Evolutionary conservation across 768 basidiomycete species (phyloP).

Genomic region (Leccinum boreale): DNA sequence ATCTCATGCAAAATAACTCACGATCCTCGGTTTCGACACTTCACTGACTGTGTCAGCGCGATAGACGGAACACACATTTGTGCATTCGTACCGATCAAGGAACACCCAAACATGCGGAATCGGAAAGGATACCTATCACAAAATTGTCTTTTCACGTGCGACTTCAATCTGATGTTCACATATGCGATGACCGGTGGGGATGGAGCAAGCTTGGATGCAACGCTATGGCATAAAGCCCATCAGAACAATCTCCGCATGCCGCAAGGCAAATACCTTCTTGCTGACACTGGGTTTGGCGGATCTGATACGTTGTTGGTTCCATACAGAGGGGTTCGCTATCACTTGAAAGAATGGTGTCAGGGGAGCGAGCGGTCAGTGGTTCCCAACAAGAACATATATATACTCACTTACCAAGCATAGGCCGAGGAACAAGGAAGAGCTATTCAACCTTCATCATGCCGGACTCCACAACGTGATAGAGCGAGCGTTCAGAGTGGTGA

Average conservation of each 20-base stretch:
- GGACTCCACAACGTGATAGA: background rate
- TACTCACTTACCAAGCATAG: background rate
- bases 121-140: constrained; percentile 4
- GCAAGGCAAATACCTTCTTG: background rate
- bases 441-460: background rate
- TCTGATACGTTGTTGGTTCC: constrained; percentile 31
- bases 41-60: constrained; percentile 3
- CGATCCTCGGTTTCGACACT: no score
- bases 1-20: no score
- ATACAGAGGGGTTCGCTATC: constrained; percentile 15
- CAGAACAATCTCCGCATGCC: constrained; percentile 1
- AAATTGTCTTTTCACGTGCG: constrained; percentile 9
- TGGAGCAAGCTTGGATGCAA: constrained; percentile 9
- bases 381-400: background rate
- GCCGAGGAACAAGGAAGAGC: background rate
- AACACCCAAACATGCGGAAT: constrained; percentile 10
- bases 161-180: constrained; percentile 11
- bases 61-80: background rate
- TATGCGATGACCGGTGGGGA: constrained; percentile 18
- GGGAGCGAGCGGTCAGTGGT: background rate
- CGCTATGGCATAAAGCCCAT: constrained; percentile 10
- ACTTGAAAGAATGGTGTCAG: background rate
- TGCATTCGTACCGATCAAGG: background rate
- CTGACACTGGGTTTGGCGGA: constrained; percentile 2
- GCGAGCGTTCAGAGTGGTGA: background rate